Conservation (phyloP, 345 rosid species). For the Gossypium raimondii region DNA sequence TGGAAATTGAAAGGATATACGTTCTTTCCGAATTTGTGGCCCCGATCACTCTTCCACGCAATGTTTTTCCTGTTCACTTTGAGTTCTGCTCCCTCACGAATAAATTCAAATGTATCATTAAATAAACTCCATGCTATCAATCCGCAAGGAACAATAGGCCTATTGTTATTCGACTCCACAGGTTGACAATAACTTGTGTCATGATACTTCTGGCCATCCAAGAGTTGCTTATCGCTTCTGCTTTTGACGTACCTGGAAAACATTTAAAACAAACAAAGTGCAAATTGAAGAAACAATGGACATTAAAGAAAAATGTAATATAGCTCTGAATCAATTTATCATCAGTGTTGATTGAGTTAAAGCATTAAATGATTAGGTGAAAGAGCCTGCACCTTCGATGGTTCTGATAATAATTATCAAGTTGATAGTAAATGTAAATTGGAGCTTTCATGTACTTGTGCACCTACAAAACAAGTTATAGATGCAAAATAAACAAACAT, state of each 20-base stretch:
- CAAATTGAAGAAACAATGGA: neutral
- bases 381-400: conserved; percentile 59
- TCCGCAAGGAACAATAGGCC: conserved; percentile 76
- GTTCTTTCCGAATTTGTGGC: conserved; percentile 70
- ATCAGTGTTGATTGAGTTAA: conserved; percentile 8
- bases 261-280: conserved; percentile 1
- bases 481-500: conserved; percentile 13
- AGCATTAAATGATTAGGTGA: conserved; percentile 7
- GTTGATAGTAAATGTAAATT: conserved; percentile 70
- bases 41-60: conserved; percentile 76
- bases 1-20: conserved; percentile 76
- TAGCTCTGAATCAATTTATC: neutral
- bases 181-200: conserved; percentile 68
- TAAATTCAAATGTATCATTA: conserved; percentile 65
- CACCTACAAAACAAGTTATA: conserved; percentile 39
- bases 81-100: conserved; percentile 43
- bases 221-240: conserved; percentile 72
- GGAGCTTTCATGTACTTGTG: conserved; percentile 82
- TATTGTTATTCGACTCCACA: conserved; percentile 48
- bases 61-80: conserved; percentile 53
- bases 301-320: neutral
- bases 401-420: conserved; percentile 83
- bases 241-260: conserved; percentile 72
- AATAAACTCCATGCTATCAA: conserved; percentile 84
- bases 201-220: conserved; percentile 44